Evolutionary conservation across 2,329 filamentous ascomycete genomes (phyloP).

Genomic region (Zasmidium cellare): DNA sequence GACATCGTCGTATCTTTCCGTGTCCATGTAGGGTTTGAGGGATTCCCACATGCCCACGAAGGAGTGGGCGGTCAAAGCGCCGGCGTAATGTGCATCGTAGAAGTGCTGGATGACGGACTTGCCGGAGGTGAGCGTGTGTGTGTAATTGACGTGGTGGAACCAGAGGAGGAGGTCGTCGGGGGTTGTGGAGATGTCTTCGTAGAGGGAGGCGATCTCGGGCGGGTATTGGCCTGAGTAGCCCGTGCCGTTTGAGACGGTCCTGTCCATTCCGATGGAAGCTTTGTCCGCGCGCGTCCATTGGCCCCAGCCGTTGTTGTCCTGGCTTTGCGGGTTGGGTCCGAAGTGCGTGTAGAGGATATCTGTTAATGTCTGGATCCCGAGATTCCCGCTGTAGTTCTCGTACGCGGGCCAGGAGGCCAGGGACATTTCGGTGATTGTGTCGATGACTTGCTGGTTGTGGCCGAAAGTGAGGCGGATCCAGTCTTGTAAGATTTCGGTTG

Average conservation of each 20-base stretch:
- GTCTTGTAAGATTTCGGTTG: slow-evolving; percentile 57
- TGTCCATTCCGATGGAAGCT: slow-evolving; percentile 66
- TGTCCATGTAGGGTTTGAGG: slow-evolving; percentile 59
- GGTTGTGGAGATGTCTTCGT: slow-evolving; percentile 62
- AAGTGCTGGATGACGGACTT: slow-evolving; percentile 69
- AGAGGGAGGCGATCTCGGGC: slow-evolving; percentile 56
- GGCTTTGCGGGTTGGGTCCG: slow-evolving; percentile 66
- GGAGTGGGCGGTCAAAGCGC: slow-evolving; percentile 60
- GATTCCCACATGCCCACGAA: slow-evolving; percentile 58
- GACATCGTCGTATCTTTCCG: slow-evolving; percentile 59
- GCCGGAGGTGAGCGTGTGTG: slow-evolving; percentile 60
- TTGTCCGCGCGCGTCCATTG: slow-evolving; percentile 70
- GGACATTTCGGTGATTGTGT: slow-evolving; percentile 62
- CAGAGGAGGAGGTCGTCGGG: slow-evolving; percentile 69
- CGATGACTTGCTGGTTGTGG: slow-evolving; percentile 53
- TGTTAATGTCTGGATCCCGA: slow-evolving; percentile 68
- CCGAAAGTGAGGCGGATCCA: slow-evolving; percentile 71
- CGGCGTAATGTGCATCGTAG: slow-evolving; percentile 63
- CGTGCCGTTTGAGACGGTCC: slow-evolving; percentile 68
- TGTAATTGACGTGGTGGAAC: slow-evolving; percentile 75
- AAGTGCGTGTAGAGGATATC: slow-evolving; percentile 68
- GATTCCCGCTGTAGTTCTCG: slow-evolving; percentile 69
- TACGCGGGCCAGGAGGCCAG: slow-evolving; percentile 71
- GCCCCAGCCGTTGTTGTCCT: slow-evolving; percentile 69
- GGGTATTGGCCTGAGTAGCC: slow-evolving; percentile 68